Evolutionary conservation across 495 filamentous ascomycete species (phyloP).

Genomic region (Aspergillus ellipticus): DNA sequence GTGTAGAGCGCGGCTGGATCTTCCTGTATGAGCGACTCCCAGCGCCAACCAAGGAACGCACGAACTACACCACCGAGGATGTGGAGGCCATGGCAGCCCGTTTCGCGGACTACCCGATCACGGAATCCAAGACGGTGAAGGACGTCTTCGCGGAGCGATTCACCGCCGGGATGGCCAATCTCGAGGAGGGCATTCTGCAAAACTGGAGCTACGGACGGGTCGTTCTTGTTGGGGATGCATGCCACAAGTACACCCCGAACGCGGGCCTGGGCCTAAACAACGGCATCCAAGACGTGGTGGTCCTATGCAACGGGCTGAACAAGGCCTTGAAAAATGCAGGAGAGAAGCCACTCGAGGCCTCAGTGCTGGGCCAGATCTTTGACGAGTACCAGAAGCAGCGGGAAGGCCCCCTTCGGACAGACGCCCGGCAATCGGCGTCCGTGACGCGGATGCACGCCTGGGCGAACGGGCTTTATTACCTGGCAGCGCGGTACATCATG

Average conservation of each 20-base stretch:
- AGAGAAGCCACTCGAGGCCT: background rate
- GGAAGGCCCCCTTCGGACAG: slow-evolving; percentile 8
- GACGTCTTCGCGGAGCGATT: slow-evolving; percentile 23
- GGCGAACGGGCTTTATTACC: slow-evolving; percentile 11
- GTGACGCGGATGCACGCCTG: slow-evolving; percentile 23
- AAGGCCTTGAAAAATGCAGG: background rate
- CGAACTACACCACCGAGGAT: slow-evolving; percentile 28
- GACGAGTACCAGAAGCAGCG: slow-evolving; percentile 13
- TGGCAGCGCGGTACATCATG: slow-evolving; percentile 16
- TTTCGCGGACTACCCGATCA: slow-evolving; percentile 24
- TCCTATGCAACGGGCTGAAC: slow-evolving; percentile 31
- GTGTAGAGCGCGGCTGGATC: slow-evolving; percentile 27
- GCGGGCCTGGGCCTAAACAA: slow-evolving; percentile 31
- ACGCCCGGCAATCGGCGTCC: slow-evolving; percentile 15
- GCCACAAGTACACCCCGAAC: slow-evolving; percentile 25
- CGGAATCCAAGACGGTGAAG: slow-evolving; percentile 20
- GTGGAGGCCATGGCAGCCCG: slow-evolving; percentile 21
- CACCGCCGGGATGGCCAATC: slow-evolving; percentile 16
- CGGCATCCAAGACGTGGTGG: slow-evolving; percentile 33
- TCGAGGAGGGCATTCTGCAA: slow-evolving; percentile 23
- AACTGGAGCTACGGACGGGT: slow-evolving; percentile 23
- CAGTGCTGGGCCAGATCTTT: slow-evolving; percentile 9
- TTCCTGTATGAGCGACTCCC: slow-evolving; percentile 31
- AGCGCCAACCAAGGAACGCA: slow-evolving; percentile 20
- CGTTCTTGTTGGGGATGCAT: slow-evolving; percentile 25